Evolutionary conservation across 2,329 filamentous ascomycete species (phyloP).

Genomic region (Alternaria triticina): DNA sequence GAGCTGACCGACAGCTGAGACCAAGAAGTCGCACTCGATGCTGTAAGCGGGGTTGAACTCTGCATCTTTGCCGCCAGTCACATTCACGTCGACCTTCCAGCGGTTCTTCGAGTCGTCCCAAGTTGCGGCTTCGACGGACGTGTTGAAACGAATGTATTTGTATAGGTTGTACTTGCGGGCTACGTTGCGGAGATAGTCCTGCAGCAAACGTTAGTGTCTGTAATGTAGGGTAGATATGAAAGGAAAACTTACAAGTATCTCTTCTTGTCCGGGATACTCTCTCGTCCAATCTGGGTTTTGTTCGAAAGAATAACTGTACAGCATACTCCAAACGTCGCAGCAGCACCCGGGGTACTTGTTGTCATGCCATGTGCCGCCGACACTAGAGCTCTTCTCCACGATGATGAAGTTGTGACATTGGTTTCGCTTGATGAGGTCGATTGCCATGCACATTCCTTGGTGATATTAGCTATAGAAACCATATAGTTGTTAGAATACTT

Average conservation of each 20-base stretch:
- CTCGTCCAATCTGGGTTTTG: conserved; percentile 65
- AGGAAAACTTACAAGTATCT: conserved; percentile 57
- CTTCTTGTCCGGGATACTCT: conserved; percentile 66
- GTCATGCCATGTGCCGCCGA: conserved; percentile 63
- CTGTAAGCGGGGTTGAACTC: conserved; percentile 61
- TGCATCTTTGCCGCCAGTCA: conserved; percentile 61
- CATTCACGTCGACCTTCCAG: conserved; percentile 59
- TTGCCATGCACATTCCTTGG: conserved; percentile 62
- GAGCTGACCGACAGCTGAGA: conserved; percentile 65
- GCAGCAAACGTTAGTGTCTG: not conserved
- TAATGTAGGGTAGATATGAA: not conserved
- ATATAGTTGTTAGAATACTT: not conserved
- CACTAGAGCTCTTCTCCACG: conserved; percentile 60
- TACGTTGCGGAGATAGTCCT: conserved; percentile 60
- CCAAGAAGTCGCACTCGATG: conserved; percentile 62
- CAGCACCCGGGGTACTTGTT: conserved; percentile 65
- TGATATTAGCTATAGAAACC: not conserved
- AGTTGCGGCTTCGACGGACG: conserved; percentile 57
- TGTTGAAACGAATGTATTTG: conserved; percentile 65
- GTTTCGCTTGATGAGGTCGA: conserved; percentile 61
- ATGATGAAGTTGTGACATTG: conserved; percentile 63
- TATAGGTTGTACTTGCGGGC: conserved; percentile 63
- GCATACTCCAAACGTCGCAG: conserved; percentile 61
- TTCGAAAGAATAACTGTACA: conserved; percentile 68
- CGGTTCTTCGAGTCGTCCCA: conserved; percentile 62